Evolutionary conservation across 1,139 yeast species (phyloP), one percentile per base, ranked within the genome.

Genomic region (Yamadazyma sp.): DNA sequence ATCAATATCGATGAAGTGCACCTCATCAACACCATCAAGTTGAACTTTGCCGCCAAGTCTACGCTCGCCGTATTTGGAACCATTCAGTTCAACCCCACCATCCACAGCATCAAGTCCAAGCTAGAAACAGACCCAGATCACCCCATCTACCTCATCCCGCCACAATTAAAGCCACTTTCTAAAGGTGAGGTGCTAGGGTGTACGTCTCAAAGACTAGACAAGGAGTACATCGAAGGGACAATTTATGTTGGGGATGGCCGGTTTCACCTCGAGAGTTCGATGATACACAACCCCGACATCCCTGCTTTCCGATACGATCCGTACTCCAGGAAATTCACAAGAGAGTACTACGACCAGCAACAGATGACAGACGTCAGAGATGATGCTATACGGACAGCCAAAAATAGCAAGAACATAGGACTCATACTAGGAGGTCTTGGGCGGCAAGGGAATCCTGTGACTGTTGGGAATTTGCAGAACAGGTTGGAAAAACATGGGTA

Each of bases 181-280:
- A 89, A 87, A 53, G 98, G 98, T 37, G 99, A 92, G 59, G 96
- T 94, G 0, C 69, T 92, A 18, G 99, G 99, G 0, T 92, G 99
- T 59, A 92, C 98, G 0, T 87, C 97, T 0, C 95, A 96, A 15
- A 67, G 87, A 45, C 64, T 92, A 31, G 81, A 82, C 48, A 69
- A 73, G 27, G 68, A 71, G 3, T 83, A 79, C 32, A 75, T 78
- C 34, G 81, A 81, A 50, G 95, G 92, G 0, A 87, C 91, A 81
- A 75, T 92, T 3, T 92, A 92, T 55, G 74, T 92, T 23, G 99
- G 99, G 25, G 99, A 92, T 61, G 99, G 99, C 9, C 68, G 98
- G 41, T 92, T 92, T 64, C 99, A 92, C 62, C 68, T 92, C 35
- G 99, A 92, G 59, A 82, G 95, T 40, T 89, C 97, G 5, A 91